Base-by-base conservation (phyloP, 176 grass and related monocot genomes). In the Carex scoparia region DNA sequence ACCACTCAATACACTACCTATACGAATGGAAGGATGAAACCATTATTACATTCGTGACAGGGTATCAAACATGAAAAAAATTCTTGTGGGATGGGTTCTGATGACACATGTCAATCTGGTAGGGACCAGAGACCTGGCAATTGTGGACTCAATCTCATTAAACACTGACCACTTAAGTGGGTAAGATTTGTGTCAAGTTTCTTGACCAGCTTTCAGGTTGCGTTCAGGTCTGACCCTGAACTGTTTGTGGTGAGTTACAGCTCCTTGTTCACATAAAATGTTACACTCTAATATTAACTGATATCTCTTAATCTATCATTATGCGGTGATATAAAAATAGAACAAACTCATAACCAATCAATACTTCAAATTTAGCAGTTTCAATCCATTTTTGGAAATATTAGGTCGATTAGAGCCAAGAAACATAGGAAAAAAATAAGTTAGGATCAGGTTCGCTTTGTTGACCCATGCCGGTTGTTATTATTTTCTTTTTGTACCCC, bases 1-100 rank as follows among this genome's bases (percentile, higher is more conserved):
- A 61, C 92, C 95, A 90, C 95, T 98, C 87, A 98, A 90, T 59
- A 98, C 81, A 57, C 95, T 98, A 86, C 95, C 92, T 98, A 79
- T 14, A 65, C 23, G 81, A 87, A 85, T 31, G 48, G 67, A 83
- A 77, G 14, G 77, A 58, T 55, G 10, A 31, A 10, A 79, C 58
- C 19, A 67, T 83, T 83, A 66, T 53, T 67, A 67, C 5, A 18
- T 54, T 55, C 23, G 49, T 14, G 23, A 56, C 48, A 57, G 73
- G 12, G 27, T 31, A 56, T 14, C 73, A 57, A 74, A 30, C 46
- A 77, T 7, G 23, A 40, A 40, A 40, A 40, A 40, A 40, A 40
- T 40, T 40, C 38, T 40, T 40, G 38, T 40, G 38, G 10, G 49
- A 30, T 54, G 67, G 67, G 0, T 70, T 44, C 33, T 70, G 13